These are phyloP conservation scores for Talaromyces thailandensis DNA, from an alignment of 495 filamentous ascomycete genomes.

Conservation along the genomic window DNA sequence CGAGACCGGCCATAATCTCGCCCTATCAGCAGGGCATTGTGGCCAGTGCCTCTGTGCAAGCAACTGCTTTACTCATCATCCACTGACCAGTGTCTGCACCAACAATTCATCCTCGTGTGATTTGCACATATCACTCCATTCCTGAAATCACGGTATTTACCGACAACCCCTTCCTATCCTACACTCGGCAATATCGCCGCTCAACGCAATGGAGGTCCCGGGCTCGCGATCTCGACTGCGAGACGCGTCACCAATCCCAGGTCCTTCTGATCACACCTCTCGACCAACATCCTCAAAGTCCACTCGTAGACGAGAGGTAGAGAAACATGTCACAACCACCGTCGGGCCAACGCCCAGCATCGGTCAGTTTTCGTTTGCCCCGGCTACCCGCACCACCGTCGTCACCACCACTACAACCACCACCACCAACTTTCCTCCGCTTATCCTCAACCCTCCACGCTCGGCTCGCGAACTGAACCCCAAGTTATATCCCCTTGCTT, in stretches of 20 bases:
- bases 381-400: conserved; percentile 64
- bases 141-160: background rate
- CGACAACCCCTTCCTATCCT: background rate
- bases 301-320: conserved; percentile 24
- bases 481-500: conserved; percentile 83
- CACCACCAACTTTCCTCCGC: conserved; percentile 77
- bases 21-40: background rate
- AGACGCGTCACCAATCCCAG: conserved; percentile 6
- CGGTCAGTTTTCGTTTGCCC: conserved; percentile 61
- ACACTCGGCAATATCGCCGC: background rate
- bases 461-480: conserved; percentile 68
- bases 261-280: background rate
- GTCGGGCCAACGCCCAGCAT: conserved; percentile 28
- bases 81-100: background rate
- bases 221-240: conserved; percentile 5
- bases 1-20: background rate
- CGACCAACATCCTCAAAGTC: conserved; percentile 4
- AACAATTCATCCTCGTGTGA: background rate
- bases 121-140: background rate
- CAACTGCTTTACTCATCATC: background rate
- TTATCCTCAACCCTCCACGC: conserved; percentile 67
- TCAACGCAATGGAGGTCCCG: background rate
- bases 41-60: background rate
- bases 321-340: conserved; percentile 16
- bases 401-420: conserved; percentile 95